phyloP scores from a whole-genome alignment of 495 filamentous ascomycete species.

The Hyphodiscus hymeniophilus region DNA sequence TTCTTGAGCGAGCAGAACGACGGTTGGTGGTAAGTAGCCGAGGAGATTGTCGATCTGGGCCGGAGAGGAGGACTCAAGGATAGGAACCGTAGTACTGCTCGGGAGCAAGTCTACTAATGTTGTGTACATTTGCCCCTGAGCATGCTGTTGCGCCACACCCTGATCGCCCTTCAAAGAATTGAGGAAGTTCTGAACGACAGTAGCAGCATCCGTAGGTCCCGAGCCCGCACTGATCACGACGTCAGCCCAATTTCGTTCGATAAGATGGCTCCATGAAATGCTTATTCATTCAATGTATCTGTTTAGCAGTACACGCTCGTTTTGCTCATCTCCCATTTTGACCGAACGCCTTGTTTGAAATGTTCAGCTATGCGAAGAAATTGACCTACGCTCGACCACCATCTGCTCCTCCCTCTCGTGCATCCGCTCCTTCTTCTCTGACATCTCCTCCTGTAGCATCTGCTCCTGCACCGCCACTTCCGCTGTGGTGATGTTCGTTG shows the following conservation, averaged over 20 bases:
- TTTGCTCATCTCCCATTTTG: slow-evolving; percentile 6
- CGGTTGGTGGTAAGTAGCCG: slow-evolving; percentile 58
- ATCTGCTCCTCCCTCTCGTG: slow-evolving; percentile 87
- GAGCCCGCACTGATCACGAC: slow-evolving; percentile 20
- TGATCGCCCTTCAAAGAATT: slow-evolving; percentile 64
- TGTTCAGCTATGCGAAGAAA: slow-evolving; percentile 18
- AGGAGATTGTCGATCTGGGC: slow-evolving; percentile 65
- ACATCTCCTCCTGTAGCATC: slow-evolving; percentile 85
- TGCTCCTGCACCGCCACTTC: slow-evolving; percentile 70
- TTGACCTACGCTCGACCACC: slow-evolving; percentile 98
- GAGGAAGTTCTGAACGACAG: slow-evolving; percentile 77
- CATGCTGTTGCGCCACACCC: slow-evolving; percentile 28
- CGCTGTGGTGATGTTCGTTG: slow-evolving; percentile 50
- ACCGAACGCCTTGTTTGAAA: slow-evolving; percentile 23
- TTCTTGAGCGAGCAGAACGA: slow-evolving; percentile 65
- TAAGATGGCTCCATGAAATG: slow-evolving; percentile 3
- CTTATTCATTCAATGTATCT: slow-evolving; percentile 20
- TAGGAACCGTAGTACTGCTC: slow-evolving; percentile 63
- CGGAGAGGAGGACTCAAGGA: slow-evolving; percentile 57
- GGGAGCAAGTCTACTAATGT: slow-evolving; percentile 82
- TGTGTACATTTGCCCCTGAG: slow-evolving; percentile 59
- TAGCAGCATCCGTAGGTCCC: slow-evolving; percentile 20
- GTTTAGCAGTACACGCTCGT: slow-evolving; percentile 23
- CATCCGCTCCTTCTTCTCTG: slow-evolving; percentile 78
- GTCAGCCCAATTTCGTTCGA: slow-evolving; percentile 16